Base-by-base conservation (phyloP, 208 protist species). In the Trypanosoma mega region DNA sequence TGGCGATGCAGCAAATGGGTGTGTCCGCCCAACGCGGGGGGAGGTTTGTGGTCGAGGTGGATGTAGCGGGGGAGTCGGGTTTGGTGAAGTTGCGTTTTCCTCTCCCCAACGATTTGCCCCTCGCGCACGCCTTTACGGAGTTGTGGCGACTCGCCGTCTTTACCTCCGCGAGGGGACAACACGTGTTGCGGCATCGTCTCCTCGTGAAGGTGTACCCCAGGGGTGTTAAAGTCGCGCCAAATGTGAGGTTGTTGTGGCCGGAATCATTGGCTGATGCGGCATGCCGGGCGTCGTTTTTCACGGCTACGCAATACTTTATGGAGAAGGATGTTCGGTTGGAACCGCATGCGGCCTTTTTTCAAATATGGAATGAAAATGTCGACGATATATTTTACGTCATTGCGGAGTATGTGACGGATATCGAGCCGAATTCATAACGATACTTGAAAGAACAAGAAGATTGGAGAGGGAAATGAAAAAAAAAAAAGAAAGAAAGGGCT, bases 251-350 rank as follows among this genome's bases (percentile, higher is more conserved):
- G n/a, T n/a, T n/a, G n/a, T n/a, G n/a, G n/a, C n/a, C n/a, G n/a
- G n/a, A n/a, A n/a, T n/a, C n/a, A n/a, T n/a, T n/a, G n/a, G n/a
- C n/a, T n/a, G n/a, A n/a, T n/a, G n/a, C n/a, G n/a, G n/a, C n/a
- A n/a, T 36, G 12, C 16, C 36, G 12, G 8, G 41, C 56, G 9
- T 60, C 57, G 12, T 72, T 64, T 34, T 72, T 65, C 11, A 60
- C 50, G 8, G 56, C 49, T 4, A 29, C 65, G 36, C 65, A 72
- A 33, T 72, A 72, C 33, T 72, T 72, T 60, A 8, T 63, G 24
- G 24, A 45, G 11, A 43, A 54, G 24, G 39, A 20, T 27, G 21
- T n/a, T 24, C 30, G 54, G 36, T 5, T 72, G 39, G 57, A 64
- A 18, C 14, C 43, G 3, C 39, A 14, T 14, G 56, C 58, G 56